phyloP scores from a whole-genome alignment of 768 basidiomycete genomes.

The Rhizopogon vesiculosus region DNA sequence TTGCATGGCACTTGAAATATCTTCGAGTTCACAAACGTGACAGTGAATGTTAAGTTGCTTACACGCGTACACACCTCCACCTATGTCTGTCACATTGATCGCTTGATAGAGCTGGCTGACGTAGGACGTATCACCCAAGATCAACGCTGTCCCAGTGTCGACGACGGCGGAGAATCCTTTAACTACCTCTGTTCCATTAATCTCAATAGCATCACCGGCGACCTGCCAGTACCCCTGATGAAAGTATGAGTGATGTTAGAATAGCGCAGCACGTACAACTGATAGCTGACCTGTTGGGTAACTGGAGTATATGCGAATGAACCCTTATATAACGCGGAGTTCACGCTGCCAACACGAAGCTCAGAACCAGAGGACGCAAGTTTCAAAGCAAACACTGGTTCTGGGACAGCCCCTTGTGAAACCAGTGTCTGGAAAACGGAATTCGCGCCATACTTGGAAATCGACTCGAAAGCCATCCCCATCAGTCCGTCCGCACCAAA shows the following conservation, averaged over 20 bases:
- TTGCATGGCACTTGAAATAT: slow-evolving; percentile 18
- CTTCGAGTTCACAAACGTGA: slow-evolving; percentile 1
- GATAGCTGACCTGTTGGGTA: slow-evolving; percentile 21
- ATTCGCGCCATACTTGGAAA: slow-evolving; percentile 30
- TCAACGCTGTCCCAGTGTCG: slow-evolving; percentile 46
- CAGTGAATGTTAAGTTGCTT: background rate
- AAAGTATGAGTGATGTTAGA: background rate
- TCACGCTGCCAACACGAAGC: slow-evolving; percentile 38
- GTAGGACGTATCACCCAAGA: slow-evolving; percentile 37
- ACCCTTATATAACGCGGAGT: slow-evolving; percentile 34
- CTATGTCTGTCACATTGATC: slow-evolving; percentile 25
- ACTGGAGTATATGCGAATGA: slow-evolving; percentile 32
- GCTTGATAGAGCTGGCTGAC: slow-evolving; percentile 26
- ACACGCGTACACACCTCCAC: slow-evolving; percentile 33
- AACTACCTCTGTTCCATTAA: slow-evolving; percentile 15
- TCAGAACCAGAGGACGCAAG: slow-evolving; percentile 30
- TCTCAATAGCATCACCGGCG: slow-evolving; percentile 10
- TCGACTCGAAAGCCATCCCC: slow-evolving; percentile 38
- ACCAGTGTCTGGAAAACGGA: slow-evolving; percentile 42
- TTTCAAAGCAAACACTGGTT: slow-evolving; percentile 34
- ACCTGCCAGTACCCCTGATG: slow-evolving; percentile 21
- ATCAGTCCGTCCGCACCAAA: slow-evolving; percentile 28
- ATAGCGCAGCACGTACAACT: background rate
- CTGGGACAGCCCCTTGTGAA: slow-evolving; percentile 27
- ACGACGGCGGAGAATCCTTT: slow-evolving; percentile 23